Percentiles rank a stretch among this genome's conserved stretches.
These are phyloP conservation scores for Oidiodendron maius DNA, from an alignment of 495 filamentous ascomycete species.

Conservation along the genomic window DNA sequence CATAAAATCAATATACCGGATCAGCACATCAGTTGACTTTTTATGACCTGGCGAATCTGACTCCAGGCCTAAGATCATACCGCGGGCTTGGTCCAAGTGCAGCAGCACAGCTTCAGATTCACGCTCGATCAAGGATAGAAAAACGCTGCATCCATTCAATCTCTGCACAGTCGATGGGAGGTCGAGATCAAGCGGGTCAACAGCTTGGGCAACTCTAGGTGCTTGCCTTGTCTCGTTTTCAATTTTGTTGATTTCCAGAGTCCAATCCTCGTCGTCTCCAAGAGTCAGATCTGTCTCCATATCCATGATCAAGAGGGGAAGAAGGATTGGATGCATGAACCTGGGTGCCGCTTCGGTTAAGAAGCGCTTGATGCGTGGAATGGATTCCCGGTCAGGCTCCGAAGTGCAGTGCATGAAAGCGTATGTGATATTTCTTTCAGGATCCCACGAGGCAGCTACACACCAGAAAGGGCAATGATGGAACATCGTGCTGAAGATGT, in stretches of 20 bases:
- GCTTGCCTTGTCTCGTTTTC: neutral
- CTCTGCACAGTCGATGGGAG: neutral
- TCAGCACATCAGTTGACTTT: too few species aligned
- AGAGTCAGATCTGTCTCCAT: neutral
- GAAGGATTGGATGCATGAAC: neutral
- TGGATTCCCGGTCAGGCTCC: neutral
- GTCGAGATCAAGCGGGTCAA: neutral
- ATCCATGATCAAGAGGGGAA: neutral
- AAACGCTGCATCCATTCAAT: too few species aligned
- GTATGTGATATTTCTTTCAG: constrained; percentile 1
- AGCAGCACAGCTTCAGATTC: too few species aligned
- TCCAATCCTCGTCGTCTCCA: neutral
- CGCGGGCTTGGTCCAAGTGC: too few species aligned
- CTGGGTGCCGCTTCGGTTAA: neutral
- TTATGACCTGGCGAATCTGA: too few species aligned
- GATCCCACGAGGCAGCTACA: neutral
- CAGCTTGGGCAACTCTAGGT: neutral
- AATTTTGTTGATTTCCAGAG: neutral
- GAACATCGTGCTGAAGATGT: too few species aligned
- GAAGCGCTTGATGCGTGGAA: constrained; percentile 1
- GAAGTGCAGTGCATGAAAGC: neutral
- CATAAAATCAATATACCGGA: too few species aligned
- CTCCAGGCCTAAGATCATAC: too few species aligned
- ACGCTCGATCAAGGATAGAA: too few species aligned
- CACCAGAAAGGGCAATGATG: neutral